Evolutionary conservation across 2,329 filamentous ascomycete genomes (phyloP), one percentile per base, ranked within the genome.

Genomic region (Dactylellina sp.): DNA sequence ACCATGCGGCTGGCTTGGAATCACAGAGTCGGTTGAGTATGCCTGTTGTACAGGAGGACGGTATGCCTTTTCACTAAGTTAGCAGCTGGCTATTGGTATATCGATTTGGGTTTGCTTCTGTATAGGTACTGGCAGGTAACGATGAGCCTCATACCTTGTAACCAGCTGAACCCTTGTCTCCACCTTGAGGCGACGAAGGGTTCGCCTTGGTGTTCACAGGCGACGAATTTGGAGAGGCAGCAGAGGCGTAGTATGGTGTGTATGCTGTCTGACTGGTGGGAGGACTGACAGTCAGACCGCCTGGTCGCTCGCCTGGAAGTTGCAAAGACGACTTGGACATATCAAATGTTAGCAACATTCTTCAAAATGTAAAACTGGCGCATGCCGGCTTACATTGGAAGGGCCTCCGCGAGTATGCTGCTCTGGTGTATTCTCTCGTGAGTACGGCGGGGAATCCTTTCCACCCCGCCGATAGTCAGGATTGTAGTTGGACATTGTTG

Each of bases 21-120:
- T 74, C 32, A 74, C 61, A 42, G 70, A 74, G 18, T 74, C 70
- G 24, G 70, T 74, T n/a, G 70, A 74, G 14, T 74, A 74, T 28
- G 70, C 70, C 44, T 74, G 70, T 24, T 74, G 70, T n/a, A 74
- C 70, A 14, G 70, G 70, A 11, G 70, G 70, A 16, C 70, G 70
- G 37, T 74, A 74, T 22, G 70, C 70, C 70, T 74, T 40, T 71
- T 7, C 35, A 32, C 28, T 9, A 60, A 35, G 40, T 65, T 39
- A 55, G 32, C 53, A 35, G 40, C n/a, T n/a, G n/a, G n/a, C n/a
- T n/a, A n/a, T n/a, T n/a, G n/a, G n/a, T n/a, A n/a, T n/a, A n/a
- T n/a, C n/a, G n/a, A n/a, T n/a, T n/a, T n/a, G n/a, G n/a, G n/a
- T n/a, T n/a, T n/a, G n/a, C n/a, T n/a, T n/a, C n/a, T n/a, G n/a